phyloP scores from a whole-genome alignment of 768 basidiomycete species.

The Leucocoprinus sp. region DNA sequence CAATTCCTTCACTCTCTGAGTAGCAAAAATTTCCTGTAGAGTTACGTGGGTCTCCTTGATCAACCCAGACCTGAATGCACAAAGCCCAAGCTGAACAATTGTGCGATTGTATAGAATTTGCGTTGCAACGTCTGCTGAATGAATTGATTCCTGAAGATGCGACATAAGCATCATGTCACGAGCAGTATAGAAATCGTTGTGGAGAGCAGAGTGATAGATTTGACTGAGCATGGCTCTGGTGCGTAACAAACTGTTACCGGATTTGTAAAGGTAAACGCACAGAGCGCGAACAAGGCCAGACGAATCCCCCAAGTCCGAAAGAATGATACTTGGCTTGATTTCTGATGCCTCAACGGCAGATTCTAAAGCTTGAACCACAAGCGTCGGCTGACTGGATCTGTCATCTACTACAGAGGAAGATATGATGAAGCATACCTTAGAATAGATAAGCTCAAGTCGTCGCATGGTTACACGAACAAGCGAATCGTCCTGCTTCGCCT shows the following conservation, averaged over 20 bases:
- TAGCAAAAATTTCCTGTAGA: conserved; percentile 91
- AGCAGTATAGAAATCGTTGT: conserved; percentile 94
- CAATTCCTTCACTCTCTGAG: conserved; percentile 94
- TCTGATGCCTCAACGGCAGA: conserved; percentile 50
- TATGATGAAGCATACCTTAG: conserved; percentile 55
- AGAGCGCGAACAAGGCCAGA: conserved; percentile 80
- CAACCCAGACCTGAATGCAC: conserved; percentile 91
- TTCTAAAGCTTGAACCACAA: conserved; percentile 88
- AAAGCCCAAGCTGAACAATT: conserved; percentile 93
- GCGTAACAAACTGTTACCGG: conserved; percentile 83
- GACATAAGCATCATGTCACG: conserved; percentile 99
- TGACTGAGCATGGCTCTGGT: conserved; percentile 97
- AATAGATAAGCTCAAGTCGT: conserved; percentile 95
- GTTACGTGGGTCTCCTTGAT: conserved; percentile 92
- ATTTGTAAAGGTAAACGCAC: conserved; percentile 89
- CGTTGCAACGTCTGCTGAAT: conserved; percentile 92
- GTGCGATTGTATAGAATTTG: conserved; percentile 98
- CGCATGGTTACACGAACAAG: conserved; percentile 88
- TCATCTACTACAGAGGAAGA: not conserved
- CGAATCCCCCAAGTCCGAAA: conserved; percentile 47
- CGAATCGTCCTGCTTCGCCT: conserved; percentile 65
- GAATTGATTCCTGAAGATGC: conserved; percentile 93
- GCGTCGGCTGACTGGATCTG: conserved; percentile 61
- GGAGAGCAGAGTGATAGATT: conserved; percentile 94
- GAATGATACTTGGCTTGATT: conserved; percentile 53